Base-by-base conservation (phyloP, 129 eudicot species). In the Chrysanthemum lavandulifolium region DNA sequence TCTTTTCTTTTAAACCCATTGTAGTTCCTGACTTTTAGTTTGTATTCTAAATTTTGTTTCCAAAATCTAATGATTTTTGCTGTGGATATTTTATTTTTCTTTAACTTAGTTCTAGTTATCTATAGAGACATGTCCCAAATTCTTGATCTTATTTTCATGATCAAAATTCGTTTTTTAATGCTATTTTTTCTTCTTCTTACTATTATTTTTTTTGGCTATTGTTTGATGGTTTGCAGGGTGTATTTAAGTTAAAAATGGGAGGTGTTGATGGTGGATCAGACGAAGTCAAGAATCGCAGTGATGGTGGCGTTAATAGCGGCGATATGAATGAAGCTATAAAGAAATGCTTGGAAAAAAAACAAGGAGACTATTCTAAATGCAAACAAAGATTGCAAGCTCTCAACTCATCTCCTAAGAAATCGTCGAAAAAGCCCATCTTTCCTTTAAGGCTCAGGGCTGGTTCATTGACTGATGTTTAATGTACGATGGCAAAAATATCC, bases 271-370 rank as follows among this genome's bases (percentile, higher is more conserved):
- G 52, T 8, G 64, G 64, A 18, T 63, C 67, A 5, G 72, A 73
- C 75, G 77, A 75, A 58, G 73, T 67, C 9, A 70, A 72, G 57
- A 69, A 25, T 21, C 47, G 10, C 10, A 10, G 10, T 6, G 53
- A 36, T 11, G 13, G 45, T n/a, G 15, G 40, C 62, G 62, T 15
- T 25, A 57, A 57, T 13, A 57, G 54, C 9, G n/a, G 25, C 51
- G 74, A 18, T 72, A 76, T 51, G 6, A 75, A 80, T 57, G 87
- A 57, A 57, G 68, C 71, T 31, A 15, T 77, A 51, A 80, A 64
- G 69, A 86, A 80, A 58, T 86, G 91, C 25, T 61, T 86, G 79
- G 83, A 83, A 61, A 81, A 80, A 54, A 82, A 86, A 75, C 80
- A 80, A 65, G 85, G 82, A 67, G 86, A 80, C 27, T 2, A 59